phyloP scores from a whole-genome alignment of 257 asterid species.

The Euphrasia confusa region DNA sequence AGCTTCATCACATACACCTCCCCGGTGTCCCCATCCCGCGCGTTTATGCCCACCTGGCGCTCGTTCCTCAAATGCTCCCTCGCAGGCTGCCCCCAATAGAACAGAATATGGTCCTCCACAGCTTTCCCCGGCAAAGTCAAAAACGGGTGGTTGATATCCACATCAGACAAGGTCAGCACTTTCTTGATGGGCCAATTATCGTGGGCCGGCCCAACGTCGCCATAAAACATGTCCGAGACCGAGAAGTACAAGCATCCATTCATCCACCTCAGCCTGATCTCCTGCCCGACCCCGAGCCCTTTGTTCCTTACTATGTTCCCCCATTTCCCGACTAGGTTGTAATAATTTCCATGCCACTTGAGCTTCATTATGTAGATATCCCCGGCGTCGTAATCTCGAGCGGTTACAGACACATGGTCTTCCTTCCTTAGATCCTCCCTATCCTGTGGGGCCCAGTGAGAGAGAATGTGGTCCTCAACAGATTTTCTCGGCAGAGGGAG shows the following conservation, averaged over 20 bases:
- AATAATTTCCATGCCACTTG: neutral
- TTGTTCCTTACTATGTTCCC: neutral
- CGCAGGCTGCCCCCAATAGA: conserved; percentile 35
- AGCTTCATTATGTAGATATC: neutral
- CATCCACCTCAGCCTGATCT: neutral
- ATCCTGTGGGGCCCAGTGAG: neutral
- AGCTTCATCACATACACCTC: conserved; percentile 46
- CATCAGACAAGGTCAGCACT: conserved; percentile 48
- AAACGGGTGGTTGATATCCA: conserved; percentile 52
- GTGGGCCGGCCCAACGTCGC: neutral
- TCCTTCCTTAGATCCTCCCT: neutral
- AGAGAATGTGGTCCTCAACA: neutral
- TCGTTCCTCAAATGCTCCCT: conserved; percentile 47
- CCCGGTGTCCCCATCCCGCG: conserved; percentile 47
- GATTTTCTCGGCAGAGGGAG: neutral
- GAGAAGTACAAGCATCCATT: neutral
- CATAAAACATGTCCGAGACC: neutral
- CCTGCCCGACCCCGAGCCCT: conserved; percentile 9
- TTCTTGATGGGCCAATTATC: conserved; percentile 48
- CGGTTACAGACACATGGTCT: neutral
- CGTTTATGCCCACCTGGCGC: conserved; percentile 44
- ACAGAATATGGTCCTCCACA: conserved; percentile 32
- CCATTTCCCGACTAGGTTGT: conserved; percentile 3
- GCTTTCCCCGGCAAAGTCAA: conserved; percentile 54
- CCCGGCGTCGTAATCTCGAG: neutral